Evolutionary conservation across 2,329 filamentous ascomycete species (phyloP).

Genomic region (Aspergillus sp.): DNA sequence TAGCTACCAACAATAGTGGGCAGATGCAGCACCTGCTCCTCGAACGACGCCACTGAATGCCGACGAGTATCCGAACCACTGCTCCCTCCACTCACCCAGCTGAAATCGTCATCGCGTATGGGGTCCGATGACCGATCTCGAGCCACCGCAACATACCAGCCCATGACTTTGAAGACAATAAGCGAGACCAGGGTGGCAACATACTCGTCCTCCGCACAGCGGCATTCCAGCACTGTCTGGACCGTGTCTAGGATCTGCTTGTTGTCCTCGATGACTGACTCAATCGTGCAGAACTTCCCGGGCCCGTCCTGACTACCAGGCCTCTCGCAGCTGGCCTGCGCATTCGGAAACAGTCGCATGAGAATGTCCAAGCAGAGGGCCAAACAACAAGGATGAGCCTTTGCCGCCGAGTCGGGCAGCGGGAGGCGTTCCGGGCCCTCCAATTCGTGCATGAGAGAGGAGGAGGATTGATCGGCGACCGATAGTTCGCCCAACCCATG

Average conservation of each 20-base stretch:
- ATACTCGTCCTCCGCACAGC: not conserved
- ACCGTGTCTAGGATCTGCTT: slow-evolving; percentile 1
- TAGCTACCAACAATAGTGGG: not conserved
- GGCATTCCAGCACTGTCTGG: not conserved
- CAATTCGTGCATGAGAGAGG: not conserved
- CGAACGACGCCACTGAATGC: not conserved
- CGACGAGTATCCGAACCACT: not conserved
- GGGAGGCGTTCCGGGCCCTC: not conserved
- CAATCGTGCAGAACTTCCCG: not conserved
- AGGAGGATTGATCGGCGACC: not conserved
- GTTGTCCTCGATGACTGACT: slow-evolving; percentile 2
- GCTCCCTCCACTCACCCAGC: not conserved
- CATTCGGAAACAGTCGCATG: not conserved
- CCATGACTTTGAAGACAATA: not conserved
- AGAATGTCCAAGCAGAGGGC: not conserved
- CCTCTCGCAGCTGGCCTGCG: not conserved
- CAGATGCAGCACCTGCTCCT: slow-evolving; percentile 1
- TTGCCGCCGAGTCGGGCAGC: not conserved
- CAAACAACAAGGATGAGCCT: not conserved
- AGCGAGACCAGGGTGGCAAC: not conserved
- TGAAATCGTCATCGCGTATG: not conserved
- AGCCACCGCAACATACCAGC: not conserved
- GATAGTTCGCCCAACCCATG: not conserved
- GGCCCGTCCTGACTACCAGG: not conserved
- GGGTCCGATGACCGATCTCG: not conserved